Evolutionary conservation across 1,284 basidiomycete species (phyloP).

Genomic region (Rhodotorula sp.): DNA sequence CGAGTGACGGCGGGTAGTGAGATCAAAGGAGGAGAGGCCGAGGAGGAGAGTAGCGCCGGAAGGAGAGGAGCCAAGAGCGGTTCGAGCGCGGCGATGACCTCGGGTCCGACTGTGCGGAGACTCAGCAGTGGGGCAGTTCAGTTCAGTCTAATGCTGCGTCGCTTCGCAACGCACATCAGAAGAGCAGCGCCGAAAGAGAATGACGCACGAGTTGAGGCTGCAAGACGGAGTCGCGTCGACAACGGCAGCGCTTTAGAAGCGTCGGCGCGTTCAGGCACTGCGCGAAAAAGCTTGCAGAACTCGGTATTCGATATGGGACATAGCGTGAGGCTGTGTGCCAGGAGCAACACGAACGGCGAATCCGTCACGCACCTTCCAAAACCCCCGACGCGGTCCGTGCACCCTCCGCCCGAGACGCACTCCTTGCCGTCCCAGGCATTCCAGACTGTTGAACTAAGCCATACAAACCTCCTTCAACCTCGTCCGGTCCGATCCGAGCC

Average conservation of each 20-base stretch:
- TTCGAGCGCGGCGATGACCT: neutral
- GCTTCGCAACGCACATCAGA: neutral
- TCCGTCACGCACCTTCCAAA: too few species aligned
- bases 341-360: too few species aligned
- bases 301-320: too few species aligned
- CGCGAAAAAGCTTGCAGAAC: too few species aligned
- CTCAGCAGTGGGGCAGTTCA: neutral
- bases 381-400: too few species aligned
- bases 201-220: neutral
- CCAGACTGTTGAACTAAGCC: too few species aligned
- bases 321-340: too few species aligned
- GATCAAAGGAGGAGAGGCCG: neutral
- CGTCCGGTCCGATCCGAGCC: too few species aligned
- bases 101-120: neutral
- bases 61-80: neutral
- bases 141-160: neutral
- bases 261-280: neutral
- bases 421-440: too few species aligned
- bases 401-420: too few species aligned
- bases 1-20: neutral
- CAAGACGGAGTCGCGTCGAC: neutral
- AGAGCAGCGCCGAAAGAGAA: too few species aligned
- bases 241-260: neutral
- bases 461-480: too few species aligned
- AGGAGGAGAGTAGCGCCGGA: neutral